phyloP scores from a whole-genome alignment of 768 basidiomycete genomes.

The Leccinum fibrillosum region DNA sequence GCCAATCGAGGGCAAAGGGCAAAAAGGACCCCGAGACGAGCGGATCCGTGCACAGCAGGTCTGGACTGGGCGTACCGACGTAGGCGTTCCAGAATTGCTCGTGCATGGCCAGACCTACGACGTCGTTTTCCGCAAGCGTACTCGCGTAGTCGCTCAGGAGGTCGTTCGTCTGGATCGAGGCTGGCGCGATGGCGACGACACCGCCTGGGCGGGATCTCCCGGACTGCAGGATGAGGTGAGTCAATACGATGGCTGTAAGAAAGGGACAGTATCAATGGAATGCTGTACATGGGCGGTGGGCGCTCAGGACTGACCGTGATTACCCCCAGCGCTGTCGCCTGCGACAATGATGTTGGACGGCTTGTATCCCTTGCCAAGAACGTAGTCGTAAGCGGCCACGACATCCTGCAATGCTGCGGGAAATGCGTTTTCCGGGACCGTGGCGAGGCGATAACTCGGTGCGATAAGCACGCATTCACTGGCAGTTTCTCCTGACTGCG shows the following conservation, averaged over 20 bases:
- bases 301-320: conserved; percentile 14
- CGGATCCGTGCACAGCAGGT: conserved; percentile 9
- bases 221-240: conserved; percentile 47
- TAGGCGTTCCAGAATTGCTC: neutral
- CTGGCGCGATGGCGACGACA: conserved; percentile 55
- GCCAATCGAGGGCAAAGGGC: conserved; percentile 18
- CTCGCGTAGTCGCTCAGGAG: neutral
- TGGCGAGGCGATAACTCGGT: conserved; percentile 25
- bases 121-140: neutral
- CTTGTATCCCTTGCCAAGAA: conserved; percentile 21
- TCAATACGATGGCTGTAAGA: conserved; percentile 20
- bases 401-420: conserved; percentile 24
- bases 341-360: conserved; percentile 17
- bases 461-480: conserved; percentile 16
- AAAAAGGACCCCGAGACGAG: conserved; percentile 16
- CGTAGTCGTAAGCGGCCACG: conserved; percentile 23
- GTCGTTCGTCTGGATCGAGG: conserved; percentile 3
- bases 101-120: neutral
- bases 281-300: neutral
- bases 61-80: conserved; percentile 7
- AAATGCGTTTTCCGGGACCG: conserved; percentile 19
- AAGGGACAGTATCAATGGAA: neutral
- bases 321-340: conserved; percentile 28
- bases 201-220: conserved; percentile 47
- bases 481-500: neutral